phyloP scores from a whole-genome alignment of 1,284 basidiomycete genomes.

The Cutaneotrichosporon dermatis region DNA sequence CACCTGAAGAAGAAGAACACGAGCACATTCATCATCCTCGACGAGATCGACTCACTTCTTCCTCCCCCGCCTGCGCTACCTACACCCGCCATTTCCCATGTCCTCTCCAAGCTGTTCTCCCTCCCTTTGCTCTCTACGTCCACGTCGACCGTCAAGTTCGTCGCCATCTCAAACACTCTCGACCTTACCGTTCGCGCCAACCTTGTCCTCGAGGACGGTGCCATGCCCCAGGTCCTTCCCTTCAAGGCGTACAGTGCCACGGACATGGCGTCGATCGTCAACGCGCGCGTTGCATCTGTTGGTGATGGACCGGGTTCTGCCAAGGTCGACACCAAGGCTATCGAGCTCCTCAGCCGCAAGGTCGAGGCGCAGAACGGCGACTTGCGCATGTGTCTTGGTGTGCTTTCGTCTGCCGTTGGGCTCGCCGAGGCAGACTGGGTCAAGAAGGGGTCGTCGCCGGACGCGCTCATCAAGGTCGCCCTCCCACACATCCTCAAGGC shows the following conservation, averaged over 20 bases:
- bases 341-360: constrained; percentile 46
- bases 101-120: constrained; percentile 44
- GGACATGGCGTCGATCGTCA: constrained; percentile 46
- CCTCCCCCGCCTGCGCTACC: constrained; percentile 36
- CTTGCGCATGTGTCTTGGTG: constrained; percentile 48
- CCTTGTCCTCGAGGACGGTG: constrained; percentile 36
- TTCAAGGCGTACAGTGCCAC: constrained; percentile 45
- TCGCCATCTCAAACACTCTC: constrained; percentile 50
- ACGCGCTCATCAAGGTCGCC: constrained; percentile 35
- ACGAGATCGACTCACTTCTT: constrained; percentile 49
- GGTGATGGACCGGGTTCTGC: constrained; percentile 14
- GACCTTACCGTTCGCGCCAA: constrained; percentile 47
- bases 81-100: constrained; percentile 39
- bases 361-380: constrained; percentile 51
- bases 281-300: constrained; percentile 30
- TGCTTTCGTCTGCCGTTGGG: constrained; percentile 41
- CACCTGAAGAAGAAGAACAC: constrained; percentile 16
- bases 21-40: constrained; percentile 43
- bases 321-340: constrained; percentile 43
- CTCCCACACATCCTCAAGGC: constrained; percentile 45
- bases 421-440: constrained; percentile 47
- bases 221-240: constrained; percentile 39
- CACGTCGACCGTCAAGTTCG: constrained; percentile 34
- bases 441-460: constrained; percentile 32
- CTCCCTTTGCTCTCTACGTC: constrained; percentile 33